These are phyloP conservation scores for Penicillium argentinense DNA, from an alignment of 495 filamentous ascomycete species.

Conservation along the genomic window DNA sequence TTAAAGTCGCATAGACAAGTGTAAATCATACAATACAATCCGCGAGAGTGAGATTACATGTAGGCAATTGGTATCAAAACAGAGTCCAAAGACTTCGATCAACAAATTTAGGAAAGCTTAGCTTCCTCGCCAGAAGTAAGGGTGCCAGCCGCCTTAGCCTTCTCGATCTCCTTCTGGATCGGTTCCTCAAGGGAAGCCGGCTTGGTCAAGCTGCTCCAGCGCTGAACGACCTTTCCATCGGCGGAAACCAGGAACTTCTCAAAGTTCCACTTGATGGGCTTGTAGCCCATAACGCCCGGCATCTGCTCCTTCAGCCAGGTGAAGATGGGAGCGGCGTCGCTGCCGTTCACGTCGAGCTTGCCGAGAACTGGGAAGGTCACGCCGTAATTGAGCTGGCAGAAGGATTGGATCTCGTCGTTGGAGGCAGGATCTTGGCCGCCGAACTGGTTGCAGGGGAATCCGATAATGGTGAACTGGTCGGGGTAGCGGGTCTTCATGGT, in stretches of 20 bases:
- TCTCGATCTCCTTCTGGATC: slow-evolving; percentile 74
- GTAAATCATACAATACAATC: no score
- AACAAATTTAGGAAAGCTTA: not conserved
- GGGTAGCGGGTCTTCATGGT: slow-evolving; percentile 63
- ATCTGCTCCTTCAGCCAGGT: slow-evolving; percentile 86
- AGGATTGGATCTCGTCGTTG: slow-evolving; percentile 87
- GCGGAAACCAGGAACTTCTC: slow-evolving; percentile 93
- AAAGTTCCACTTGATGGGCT: slow-evolving; percentile 94
- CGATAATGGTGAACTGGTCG: slow-evolving; percentile 80
- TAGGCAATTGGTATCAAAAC: not conserved
- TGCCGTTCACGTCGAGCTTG: slow-evolving; percentile 93
- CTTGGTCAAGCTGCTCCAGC: slow-evolving; percentile 86
- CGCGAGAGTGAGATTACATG: not conserved
- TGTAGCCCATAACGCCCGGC: slow-evolving; percentile 81
- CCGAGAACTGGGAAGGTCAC: slow-evolving; percentile 88
- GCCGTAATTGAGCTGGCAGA: slow-evolving; percentile 95
- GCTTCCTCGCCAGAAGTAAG: slow-evolving; percentile 26
- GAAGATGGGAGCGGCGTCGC: slow-evolving; percentile 74
- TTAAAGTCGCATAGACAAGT: no score
- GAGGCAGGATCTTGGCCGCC: slow-evolving; percentile 81
- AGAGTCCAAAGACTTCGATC: not conserved
- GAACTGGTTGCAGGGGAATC: slow-evolving; percentile 99
- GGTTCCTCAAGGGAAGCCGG: slow-evolving; percentile 71
- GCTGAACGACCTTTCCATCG: slow-evolving; percentile 76
- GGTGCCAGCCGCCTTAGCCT: slow-evolving; percentile 36